phyloP scores from a whole-genome alignment of 2,329 filamentous ascomycete species.

The Claviceps quebecensis region DNA sequence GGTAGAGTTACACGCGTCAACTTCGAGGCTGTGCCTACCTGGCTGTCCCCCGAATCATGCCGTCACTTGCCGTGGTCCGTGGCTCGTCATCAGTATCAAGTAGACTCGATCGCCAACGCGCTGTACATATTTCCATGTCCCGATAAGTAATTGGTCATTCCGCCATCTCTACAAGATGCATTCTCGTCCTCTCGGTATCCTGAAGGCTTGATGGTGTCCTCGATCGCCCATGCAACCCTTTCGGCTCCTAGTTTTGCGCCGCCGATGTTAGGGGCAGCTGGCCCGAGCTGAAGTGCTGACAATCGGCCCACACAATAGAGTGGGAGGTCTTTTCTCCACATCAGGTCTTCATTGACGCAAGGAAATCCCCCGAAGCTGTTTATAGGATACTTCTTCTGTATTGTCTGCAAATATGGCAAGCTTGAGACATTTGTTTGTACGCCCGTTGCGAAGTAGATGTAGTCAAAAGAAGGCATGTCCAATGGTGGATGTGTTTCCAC shows the following conservation, averaged over 20 bases:
- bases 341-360: slow-evolving; percentile 60
- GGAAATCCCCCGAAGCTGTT: slow-evolving; percentile 51
- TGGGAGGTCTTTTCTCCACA: slow-evolving; percentile 61
- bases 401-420: slow-evolving; percentile 46
- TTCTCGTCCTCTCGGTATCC: slow-evolving; percentile 6
- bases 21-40: not conserved
- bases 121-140: slow-evolving; percentile 24
- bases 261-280: slow-evolving; percentile 59
- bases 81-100: not conserved
- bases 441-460: slow-evolving; percentile 66
- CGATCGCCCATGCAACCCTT: slow-evolving; percentile 55
- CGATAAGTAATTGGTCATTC: slow-evolving; percentile 17
- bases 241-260: slow-evolving; percentile 62
- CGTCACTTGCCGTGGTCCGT: too few species aligned
- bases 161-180: not conserved
- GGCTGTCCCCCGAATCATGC: not conserved
- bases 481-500: slow-evolving; percentile 40
- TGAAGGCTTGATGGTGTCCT: slow-evolving; percentile 31
- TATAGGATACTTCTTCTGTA: slow-evolving; percentile 47
- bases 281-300: slow-evolving; percentile 54
- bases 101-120: slow-evolving; percentile 10
- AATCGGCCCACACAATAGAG: slow-evolving; percentile 57
- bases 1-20: not conserved
- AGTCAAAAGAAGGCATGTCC: slow-evolving; percentile 44
- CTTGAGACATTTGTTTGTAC: slow-evolving; percentile 47